Base-by-base conservation (phyloP, 352 stramenopile genomes). In the Albugo laibachii region DNA sequence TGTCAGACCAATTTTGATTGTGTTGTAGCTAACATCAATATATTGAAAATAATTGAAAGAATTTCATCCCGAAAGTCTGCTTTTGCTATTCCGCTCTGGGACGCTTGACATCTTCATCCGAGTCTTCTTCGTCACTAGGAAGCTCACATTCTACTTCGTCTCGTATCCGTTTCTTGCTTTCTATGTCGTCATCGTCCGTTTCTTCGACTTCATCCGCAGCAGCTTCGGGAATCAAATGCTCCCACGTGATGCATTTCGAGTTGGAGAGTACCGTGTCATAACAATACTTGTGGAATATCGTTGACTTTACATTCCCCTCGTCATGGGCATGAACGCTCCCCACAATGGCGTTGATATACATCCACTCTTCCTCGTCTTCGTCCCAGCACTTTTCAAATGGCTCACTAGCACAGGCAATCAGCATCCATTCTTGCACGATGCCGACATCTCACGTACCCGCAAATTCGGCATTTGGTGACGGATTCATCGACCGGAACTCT, bases 271-370 rank as follows among this genome's bases (percentile, higher is more conserved):
- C 78, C 8, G 75, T 83, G 38, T 92, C 78, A 53, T 85, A 87
- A 49, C 78, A 92, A 47, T 87, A 89, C 60, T 88, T 88, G 70
- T 92, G 78, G 54, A 92, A 88, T 41, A 92, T 92, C 2, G 76
- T 87, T 36, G 78, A 60, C 45, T 69, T 61, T 14, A 53, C 45
- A 34, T 52, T 52, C 0, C 56, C 48, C 41, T 83, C 61, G 10
- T 16, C 19, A 10, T 38, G 35, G 24, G 3, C 24, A 49, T 83
- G 69, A 41, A 91, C 83, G 43, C 62, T 77, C 10, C 69, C 78
- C n/a, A 70, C 56, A 20, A 91, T 70, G 1, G 78, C 78, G 49
- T 91, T 91, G 50, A 71, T 87, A 57, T 92, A 92, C 76, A 92
- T 84, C 78, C 78, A 92, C 24, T 92, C 78, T 45, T 92, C 78